Evolutionary conservation across 1,284 basidiomycete species (phyloP).

Genomic region (Dichomitus squalens): DNA sequence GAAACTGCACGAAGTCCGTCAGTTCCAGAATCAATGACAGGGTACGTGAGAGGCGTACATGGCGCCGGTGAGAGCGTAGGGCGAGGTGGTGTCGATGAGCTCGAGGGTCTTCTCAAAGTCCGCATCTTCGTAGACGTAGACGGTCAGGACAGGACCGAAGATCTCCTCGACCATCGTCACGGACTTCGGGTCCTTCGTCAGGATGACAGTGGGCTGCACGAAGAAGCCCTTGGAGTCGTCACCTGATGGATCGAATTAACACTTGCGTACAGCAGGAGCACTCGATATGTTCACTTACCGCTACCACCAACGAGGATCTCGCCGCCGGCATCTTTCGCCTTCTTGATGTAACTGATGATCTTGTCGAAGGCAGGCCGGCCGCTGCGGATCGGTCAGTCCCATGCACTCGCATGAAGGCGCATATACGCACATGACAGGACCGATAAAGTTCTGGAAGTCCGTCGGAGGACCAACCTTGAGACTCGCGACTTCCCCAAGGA

Average conservation of each 20-base stretch:
- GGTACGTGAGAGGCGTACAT: conserved; percentile 58
- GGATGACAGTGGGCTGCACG: conserved; percentile 92
- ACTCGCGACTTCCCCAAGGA: conserved; percentile 76
- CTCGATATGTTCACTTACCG: conserved; percentile 44
- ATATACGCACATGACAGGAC: conserved; percentile 85
- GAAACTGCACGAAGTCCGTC: conserved; percentile 58
- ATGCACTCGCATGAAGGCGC: not conserved
- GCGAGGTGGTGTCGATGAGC: conserved; percentile 85
- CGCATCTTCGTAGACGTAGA: conserved; percentile 84
- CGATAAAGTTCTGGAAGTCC: conserved; percentile 89
- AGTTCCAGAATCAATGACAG: not conserved
- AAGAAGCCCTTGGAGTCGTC: conserved; percentile 95
- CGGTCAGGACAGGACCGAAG: conserved; percentile 96
- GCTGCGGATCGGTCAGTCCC: conserved; percentile 38
- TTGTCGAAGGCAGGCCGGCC: conserved; percentile 87
- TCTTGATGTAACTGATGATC: conserved; percentile 83
- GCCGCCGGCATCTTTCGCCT: conserved; percentile 88
- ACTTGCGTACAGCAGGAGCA: not conserved
- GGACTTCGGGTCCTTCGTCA: conserved; percentile 90
- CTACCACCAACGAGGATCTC: conserved; percentile 88
- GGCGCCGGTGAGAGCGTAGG: conserved; percentile 90
- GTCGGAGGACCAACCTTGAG: conserved; percentile 85
- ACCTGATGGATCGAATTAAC: conserved; percentile 40
- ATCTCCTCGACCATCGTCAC: conserved; percentile 96
- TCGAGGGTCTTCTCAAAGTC: conserved; percentile 87